Base-by-base conservation (phyloP, 305 asterid species). In the Fraxinus xanthoxyloides region DNA sequence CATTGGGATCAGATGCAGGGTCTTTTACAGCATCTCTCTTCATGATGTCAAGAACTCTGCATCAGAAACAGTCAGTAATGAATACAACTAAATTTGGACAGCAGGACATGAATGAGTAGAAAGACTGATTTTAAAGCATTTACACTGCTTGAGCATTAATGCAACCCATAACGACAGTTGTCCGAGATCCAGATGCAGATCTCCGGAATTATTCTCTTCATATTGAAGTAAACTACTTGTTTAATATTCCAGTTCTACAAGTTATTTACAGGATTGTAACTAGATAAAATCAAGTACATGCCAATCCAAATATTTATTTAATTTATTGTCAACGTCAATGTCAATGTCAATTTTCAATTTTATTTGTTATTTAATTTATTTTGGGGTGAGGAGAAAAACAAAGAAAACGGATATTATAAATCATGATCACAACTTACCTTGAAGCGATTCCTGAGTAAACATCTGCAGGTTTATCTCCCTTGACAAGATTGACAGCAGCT, bases 361-460 rank as follows among this genome's bases (percentile, higher is more conserved):
- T 32, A 7, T 56, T 12, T 51, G 9, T 7, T 65, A 32, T 26
- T 36, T 59, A 63, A 77, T 72, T 69, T 30, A 69, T 19, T 28
- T 76, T 67, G 23, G 31, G 74, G 76, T 73, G 36, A 21, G 43
- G 56, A 23, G 72, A 70, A 77, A 40, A 30, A 81, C 17, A 80
- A 23, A 84, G 67, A 81, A 82, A 48, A 82, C 3, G 56, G 34
- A 19, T 69, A 79, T 10, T 23, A 78, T 7, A 23, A 56, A 75
- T 76, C 67, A 72, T 69, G 6, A n/a, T 72, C 51, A 4, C 21
- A 82, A 80, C 92, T 82, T 85, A 93, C 99, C 98, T 90, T 70
- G 98, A 89, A 85, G 99, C 99, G 81, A 96, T 96, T 84, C 97
- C 99, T 0, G 99, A 93, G 87, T 96, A 96, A 84, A 94, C 98